Evolutionary conservation across 768 basidiomycete genomes (phyloP), one percentile per base, ranked within the genome.

Genomic region (Tubosaeta sp.): DNA sequence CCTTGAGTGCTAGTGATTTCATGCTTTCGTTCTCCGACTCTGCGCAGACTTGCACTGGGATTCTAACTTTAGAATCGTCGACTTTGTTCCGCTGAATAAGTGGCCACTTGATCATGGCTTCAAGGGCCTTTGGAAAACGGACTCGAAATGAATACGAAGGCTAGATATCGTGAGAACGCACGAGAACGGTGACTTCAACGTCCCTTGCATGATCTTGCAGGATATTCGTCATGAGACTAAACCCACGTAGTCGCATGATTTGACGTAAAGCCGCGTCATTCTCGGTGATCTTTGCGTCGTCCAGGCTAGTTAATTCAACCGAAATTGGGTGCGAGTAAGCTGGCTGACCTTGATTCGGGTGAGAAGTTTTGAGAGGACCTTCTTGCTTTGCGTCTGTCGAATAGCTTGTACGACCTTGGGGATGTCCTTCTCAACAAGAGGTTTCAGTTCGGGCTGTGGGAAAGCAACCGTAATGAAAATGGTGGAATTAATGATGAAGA

Each of bases 381-480:
- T 86, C 47, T 83, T 81, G 65, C 86, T 94, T 55, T 81, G 78
- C 0, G 92, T 90, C 65, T 97, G 94, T 25, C 92, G 83, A 59
- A 97, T 79, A 0, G 94, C 95, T 56, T 92, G 89, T 4, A 95
- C 82, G 41, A 99, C 84, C 68, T 93, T 95, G 1, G 91, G 91
- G 7, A 91, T 86, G 52, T 98, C 94, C 55, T 83, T 83, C 59
- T 84, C 77, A 25, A 77, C 64, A 43, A 98, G 76, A 0, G 92
- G 82, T 54, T 84, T 86, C 60, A 97, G 74, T 16, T 75, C 80
- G 0, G 93, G 91, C 89, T 95, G 61, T 0, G 55, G 43, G 35
- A 17, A 25, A 16, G 2, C n/a, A 26, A 14, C 10, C 7, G 13
- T 31, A 35, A 52, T 31, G 35, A 46, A 43, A 50, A 38, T 49